Conservation (phyloP, 148 eudicot species). For the Rhododendron griersonianum region DNA sequence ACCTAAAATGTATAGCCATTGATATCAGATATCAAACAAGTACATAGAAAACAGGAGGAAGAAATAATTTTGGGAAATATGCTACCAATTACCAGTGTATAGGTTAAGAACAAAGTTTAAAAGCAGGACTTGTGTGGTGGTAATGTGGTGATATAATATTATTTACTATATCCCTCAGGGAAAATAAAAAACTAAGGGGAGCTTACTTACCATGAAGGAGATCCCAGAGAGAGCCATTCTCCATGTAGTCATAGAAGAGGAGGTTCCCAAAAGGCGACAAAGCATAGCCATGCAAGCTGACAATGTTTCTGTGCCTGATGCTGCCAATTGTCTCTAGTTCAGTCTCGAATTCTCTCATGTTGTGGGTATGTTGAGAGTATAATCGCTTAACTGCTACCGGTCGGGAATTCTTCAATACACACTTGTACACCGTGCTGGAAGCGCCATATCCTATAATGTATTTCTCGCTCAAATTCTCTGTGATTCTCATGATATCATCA, state of each 20-base stretch:
- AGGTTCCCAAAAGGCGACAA: slow-evolving; percentile 57
- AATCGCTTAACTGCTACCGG: slow-evolving; percentile 71
- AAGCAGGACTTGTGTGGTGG: not conserved
- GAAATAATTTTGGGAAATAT: not conserved
- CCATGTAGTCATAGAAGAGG: slow-evolving; percentile 75
- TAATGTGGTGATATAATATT: not conserved
- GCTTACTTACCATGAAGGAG: slow-evolving; percentile 56
- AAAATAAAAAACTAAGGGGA: not conserved
- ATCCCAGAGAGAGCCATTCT: slow-evolving; percentile 77
- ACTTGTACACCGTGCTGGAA: slow-evolving; percentile 68
- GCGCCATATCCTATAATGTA: slow-evolving; percentile 69
- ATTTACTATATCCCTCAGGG: not conserved
- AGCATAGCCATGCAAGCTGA: slow-evolving; percentile 65
- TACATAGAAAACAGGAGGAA: not conserved
- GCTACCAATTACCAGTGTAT: not conserved
- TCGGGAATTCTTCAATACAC: slow-evolving; percentile 60
- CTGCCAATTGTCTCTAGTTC: slow-evolving; percentile 67
- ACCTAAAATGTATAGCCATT: not conserved
- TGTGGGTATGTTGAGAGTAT: slow-evolving; percentile 39
- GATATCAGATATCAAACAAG: not conserved
- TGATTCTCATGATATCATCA: slow-evolving; percentile 62
- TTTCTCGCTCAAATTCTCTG: slow-evolving; percentile 65
- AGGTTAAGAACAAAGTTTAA: not conserved
- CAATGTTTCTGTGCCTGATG: slow-evolving; percentile 63
- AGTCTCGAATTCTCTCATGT: slow-evolving; percentile 55